phyloP scores from a whole-genome alignment of 345 rosid species.

The Adansonia digitata region DNA sequence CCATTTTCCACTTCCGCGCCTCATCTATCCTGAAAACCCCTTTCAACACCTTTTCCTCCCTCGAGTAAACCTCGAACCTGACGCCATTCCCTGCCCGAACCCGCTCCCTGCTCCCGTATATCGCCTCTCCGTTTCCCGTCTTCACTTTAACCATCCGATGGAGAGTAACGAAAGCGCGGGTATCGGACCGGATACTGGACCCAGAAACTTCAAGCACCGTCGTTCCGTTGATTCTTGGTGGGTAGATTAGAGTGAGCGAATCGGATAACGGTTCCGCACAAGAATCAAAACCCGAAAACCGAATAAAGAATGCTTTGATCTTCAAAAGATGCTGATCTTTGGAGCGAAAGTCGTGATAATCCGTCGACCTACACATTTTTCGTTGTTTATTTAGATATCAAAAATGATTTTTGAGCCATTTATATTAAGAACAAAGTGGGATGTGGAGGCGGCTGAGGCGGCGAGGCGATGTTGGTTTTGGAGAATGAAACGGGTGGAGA shows the following conservation, averaged over 20 bases:
- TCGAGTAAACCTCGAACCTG: conserved; percentile 61
- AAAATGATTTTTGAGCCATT: neutral
- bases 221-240: conserved; percentile 51
- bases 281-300: conserved; percentile 34
- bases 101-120: conserved; percentile 58
- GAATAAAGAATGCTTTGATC: conserved; percentile 56
- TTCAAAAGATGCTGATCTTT: conserved; percentile 25
- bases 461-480: conserved; percentile 1
- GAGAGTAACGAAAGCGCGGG: conserved; percentile 56
- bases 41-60: conserved; percentile 55
- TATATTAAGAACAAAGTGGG: neutral
- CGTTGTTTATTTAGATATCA: neutral
- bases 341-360: conserved; percentile 26
- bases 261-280: conserved; percentile 31
- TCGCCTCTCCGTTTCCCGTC: conserved; percentile 28
- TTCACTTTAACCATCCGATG: conserved; percentile 41
- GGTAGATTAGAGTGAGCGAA: conserved; percentile 64
- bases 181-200: conserved; percentile 50
- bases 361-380: conserved; percentile 58
- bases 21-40: conserved; percentile 53
- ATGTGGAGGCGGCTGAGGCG: too few relatives aligned
- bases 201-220: conserved; percentile 49
- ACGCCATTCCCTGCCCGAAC: conserved; percentile 54
- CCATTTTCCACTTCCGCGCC: conserved; percentile 46
- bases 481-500: neutral